phyloP scores from a whole-genome alignment of 2,329 filamentous ascomycete species.

The Esteya vermicola region DNA sequence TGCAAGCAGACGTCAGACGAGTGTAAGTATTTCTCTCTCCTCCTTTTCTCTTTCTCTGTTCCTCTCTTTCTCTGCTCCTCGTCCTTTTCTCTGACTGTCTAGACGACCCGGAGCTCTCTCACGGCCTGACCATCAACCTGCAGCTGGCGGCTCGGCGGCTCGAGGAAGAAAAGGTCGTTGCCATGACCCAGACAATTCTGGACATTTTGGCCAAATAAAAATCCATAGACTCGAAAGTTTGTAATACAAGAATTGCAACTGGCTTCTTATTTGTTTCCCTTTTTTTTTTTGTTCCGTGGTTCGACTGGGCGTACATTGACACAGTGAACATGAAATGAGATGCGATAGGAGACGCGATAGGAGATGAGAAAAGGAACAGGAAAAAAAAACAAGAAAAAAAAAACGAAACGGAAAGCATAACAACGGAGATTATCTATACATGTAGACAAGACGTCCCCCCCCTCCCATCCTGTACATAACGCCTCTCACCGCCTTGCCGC shows the following conservation, averaged over 20 bases:
- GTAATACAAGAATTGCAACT: too few relatives aligned
- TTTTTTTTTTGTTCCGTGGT: background rate
- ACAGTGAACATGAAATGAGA: too few relatives aligned
- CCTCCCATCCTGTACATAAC: background rate
- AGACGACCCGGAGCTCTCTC: slow-evolving; percentile 8
- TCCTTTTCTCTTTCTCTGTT: background rate
- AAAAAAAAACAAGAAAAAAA: too few relatives aligned
- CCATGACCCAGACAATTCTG: slow-evolving; percentile 16
- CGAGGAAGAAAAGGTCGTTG: slow-evolving; percentile 26
- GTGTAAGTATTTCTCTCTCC: slow-evolving; percentile 25
- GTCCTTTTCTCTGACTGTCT: too few relatives aligned
- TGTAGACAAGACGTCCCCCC: background rate
- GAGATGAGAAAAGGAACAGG: background rate
- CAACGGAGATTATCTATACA: background rate
- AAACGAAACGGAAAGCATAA: too few relatives aligned
- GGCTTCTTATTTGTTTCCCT: background rate
- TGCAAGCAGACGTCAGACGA: slow-evolving; percentile 25
- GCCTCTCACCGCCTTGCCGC: slow-evolving; percentile 9
- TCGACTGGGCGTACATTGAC: too few relatives aligned
- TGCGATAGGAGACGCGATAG: background rate
- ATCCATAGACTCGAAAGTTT: too few relatives aligned
- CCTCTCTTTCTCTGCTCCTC: background rate
- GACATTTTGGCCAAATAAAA: background rate
- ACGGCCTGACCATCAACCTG: slow-evolving; percentile 12
- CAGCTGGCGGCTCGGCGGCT: slow-evolving; percentile 25